Evolutionary conservation across 345 rosid species (phyloP).

Genomic region (Boechera divaricarpa): DNA sequence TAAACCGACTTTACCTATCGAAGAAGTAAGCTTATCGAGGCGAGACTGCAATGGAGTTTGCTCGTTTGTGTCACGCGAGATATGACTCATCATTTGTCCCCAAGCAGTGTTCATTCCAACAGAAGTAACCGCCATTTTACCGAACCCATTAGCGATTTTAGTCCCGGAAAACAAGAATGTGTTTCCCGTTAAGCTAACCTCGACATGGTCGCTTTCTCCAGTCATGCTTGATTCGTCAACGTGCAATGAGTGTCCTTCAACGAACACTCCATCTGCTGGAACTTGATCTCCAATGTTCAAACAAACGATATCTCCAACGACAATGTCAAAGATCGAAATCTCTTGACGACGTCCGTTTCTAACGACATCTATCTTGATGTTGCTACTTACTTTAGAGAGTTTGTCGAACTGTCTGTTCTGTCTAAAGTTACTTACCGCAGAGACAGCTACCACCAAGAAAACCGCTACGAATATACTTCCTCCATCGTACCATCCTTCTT

Average conservation of each 20-base stretch:
- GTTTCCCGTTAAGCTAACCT: conserved; percentile 44
- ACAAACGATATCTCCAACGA: conserved; percentile 67
- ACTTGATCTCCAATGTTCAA: conserved; percentile 71
- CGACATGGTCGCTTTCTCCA: conserved; percentile 60
- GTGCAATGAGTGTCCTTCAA: conserved; percentile 54
- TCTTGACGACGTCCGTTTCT: conserved; percentile 55
- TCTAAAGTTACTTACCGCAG: conserved; percentile 59
- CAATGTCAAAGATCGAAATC: conserved; percentile 62
- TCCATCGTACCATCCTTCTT: conserved; percentile 80
- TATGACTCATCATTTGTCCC: conserved; percentile 82
- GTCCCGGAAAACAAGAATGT: conserved; percentile 71
- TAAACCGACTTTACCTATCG: conserved; percentile 65
- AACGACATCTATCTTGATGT: conserved; percentile 58
- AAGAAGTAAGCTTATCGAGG: conserved; percentile 69
- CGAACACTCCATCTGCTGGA: conserved; percentile 70
- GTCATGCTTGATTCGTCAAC: conserved; percentile 78
- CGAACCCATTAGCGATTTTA: conserved; percentile 61
- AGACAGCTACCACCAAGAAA: conserved; percentile 58
- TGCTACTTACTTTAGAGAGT: conserved; percentile 57
- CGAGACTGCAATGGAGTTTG: conserved; percentile 73
- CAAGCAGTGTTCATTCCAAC: conserved; percentile 78
- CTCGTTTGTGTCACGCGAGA: conserved; percentile 51
- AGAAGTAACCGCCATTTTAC: conserved; percentile 64
- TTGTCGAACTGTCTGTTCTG: conserved; percentile 61
- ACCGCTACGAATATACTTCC: conserved; percentile 68